Evolutionary conservation across 192 early-diverging fungal species (phyloP).

Genomic region (Backusella psychrophila): DNA sequence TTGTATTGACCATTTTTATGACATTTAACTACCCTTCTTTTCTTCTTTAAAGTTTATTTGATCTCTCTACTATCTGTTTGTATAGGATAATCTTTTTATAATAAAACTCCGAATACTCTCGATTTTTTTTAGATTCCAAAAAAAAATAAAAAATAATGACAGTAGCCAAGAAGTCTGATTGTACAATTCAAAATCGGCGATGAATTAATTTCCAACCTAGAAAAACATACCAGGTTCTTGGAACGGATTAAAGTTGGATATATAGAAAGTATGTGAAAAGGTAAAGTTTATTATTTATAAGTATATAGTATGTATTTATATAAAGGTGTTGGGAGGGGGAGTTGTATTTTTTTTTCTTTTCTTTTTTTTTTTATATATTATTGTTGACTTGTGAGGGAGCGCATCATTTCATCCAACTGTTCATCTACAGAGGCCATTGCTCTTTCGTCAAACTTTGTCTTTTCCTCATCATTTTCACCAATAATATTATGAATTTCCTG

Average conservation of each 20-base stretch:
- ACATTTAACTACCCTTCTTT: background rate
- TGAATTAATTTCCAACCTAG: background rate
- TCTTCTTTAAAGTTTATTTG: background rate
- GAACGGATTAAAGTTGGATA: too few relatives aligned
- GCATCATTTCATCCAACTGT: conserved; percentile 16
- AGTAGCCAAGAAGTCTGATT: background rate
- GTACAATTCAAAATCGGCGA: background rate
- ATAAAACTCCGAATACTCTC: background rate
- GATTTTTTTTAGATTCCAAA: background rate
- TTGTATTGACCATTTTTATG: too few relatives aligned
- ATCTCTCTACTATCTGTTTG: background rate
- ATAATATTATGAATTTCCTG: background rate
- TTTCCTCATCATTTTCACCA: background rate
- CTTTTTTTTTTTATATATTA: background rate
- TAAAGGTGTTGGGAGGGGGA: background rate
- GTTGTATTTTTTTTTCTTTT: background rate
- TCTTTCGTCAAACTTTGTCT: background rate
- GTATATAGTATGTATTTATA: background rate
- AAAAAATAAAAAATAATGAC: too few relatives aligned
- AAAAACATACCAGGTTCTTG: background rate
- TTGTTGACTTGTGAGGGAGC: background rate
- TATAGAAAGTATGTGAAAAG: background rate
- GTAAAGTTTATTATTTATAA: background rate
- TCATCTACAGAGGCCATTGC: conserved; percentile 14
- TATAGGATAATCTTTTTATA: background rate